Evolutionary conservation across 768 basidiomycete genomes (phyloP).

Genomic region (Cystofilobasidium macerans): DNA sequence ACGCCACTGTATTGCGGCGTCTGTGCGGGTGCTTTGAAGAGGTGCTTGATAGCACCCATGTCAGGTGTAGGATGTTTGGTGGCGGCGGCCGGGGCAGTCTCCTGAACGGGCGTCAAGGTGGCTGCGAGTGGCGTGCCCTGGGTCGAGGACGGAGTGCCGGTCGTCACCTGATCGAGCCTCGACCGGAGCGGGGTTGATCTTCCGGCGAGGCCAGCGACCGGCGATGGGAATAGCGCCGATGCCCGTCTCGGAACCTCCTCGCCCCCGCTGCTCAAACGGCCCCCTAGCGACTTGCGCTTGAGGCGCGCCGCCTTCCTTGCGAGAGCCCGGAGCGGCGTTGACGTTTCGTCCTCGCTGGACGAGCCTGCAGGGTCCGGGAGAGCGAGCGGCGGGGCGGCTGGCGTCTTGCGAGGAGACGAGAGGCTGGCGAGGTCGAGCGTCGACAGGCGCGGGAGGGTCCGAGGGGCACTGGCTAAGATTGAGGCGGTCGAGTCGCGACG

Average conservation of each 20-base stretch:
- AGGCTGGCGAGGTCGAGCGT: slow-evolving; percentile 10
- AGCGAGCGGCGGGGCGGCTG: neutral
- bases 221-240: neutral
- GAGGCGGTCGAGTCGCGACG: slow-evolving; percentile 4
- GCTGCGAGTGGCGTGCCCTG: neutral
- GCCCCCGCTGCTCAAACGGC: slow-evolving; percentile 3
- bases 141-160: neutral
- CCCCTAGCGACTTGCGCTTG: slow-evolving; percentile 17
- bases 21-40: neutral
- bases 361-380: neutral
- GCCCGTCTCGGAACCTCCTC: neutral
- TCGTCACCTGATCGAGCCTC: neutral
- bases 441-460: slow-evolving; percentile 14
- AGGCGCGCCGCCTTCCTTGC: slow-evolving; percentile 21
- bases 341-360: slow-evolving; percentile 3
- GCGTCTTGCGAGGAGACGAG: slow-evolving; percentile 18
- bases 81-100: too few relatives aligned
- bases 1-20: neutral
- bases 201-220: neutral
- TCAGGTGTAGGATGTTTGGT: neutral
- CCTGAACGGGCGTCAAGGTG: too few relatives aligned
- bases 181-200: neutral
- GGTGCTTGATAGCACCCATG: neutral
- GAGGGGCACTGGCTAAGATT: slow-evolving; percentile 21
- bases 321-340: slow-evolving; percentile 19